Conservation (phyloP, 176 grass and related monocot genomes). For the Coix lacrymajobi region DNA sequence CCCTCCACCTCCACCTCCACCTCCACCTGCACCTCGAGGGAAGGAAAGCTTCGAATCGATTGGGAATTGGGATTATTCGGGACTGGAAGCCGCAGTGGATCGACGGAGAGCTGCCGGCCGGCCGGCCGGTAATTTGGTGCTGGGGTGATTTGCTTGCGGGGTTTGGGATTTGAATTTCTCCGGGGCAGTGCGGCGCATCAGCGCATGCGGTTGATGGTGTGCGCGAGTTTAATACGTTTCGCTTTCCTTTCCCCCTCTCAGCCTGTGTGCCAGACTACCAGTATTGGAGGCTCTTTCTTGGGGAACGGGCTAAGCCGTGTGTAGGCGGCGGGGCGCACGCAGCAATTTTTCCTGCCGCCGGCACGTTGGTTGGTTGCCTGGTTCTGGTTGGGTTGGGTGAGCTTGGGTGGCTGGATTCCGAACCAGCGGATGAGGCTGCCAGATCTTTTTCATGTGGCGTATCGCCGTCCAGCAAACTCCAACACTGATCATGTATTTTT, state of each 20-base stretch:
- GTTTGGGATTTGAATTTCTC: constrained; percentile 20
- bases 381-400: not conserved
- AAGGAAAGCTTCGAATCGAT: constrained; percentile 20
- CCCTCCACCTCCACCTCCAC: not conserved
- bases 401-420: not conserved
- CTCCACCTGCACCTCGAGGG: not conserved
- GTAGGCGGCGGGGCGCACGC: not conserved
- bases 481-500: not conserved
- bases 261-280: not conserved
- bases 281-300: constrained; percentile 24
- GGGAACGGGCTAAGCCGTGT: constrained; percentile 7
- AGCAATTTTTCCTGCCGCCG: constrained; percentile 4
- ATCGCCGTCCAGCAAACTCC: not conserved
- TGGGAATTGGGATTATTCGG: not conserved
- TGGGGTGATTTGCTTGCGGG: not conserved
- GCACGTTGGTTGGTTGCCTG: constrained; percentile 2
- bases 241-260: not conserved
- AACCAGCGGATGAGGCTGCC: not conserved
- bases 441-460: not conserved
- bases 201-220: not conserved
- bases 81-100: not conserved
- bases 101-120: not conserved
- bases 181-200: not conserved
- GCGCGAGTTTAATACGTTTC: constrained; percentile 22
- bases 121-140: not conserved